Conservation (phyloP, 164 flowering plant genomes). For the Kalanchoe fedtschenkoi region DNA sequence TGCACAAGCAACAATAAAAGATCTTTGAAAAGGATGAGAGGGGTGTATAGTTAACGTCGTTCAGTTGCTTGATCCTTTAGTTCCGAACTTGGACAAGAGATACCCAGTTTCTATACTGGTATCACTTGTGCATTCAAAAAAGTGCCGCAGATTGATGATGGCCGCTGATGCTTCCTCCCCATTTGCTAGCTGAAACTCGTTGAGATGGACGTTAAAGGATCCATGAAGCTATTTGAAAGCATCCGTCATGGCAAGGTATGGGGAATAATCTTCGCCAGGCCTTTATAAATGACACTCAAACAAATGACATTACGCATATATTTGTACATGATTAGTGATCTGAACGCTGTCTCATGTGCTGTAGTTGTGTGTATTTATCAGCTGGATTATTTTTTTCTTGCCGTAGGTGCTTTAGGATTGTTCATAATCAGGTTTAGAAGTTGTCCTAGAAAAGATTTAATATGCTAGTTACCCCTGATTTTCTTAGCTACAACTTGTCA, state of each 20-base stretch:
- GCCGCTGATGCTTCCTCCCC: slow-evolving; percentile 52
- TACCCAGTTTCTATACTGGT: slow-evolving; percentile 47
- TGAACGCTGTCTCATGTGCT: background rate
- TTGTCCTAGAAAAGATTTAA: background rate
- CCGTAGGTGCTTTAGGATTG: background rate
- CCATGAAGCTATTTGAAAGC: slow-evolving; percentile 63
- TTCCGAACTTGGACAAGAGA: slow-evolving; percentile 50
- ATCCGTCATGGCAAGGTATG: slow-evolving; percentile 60
- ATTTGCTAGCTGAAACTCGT: slow-evolving; percentile 67
- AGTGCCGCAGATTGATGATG: slow-evolving; percentile 63
- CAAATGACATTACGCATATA: background rate
- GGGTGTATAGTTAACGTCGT: slow-evolving; percentile 45
- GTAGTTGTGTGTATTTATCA: background rate
- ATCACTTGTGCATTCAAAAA: slow-evolving; percentile 42
- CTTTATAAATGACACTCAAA: slow-evolving; percentile 16
- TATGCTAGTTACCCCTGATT: background rate
- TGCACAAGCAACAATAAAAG: slow-evolving; percentile 43
- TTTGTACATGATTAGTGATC: too few species aligned
- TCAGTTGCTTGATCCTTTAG: slow-evolving; percentile 59
- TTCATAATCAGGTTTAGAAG: background rate
- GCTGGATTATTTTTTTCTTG: background rate
- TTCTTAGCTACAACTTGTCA: background rate
- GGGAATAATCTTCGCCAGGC: slow-evolving; percentile 66
- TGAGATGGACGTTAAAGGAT: slow-evolving; percentile 68
- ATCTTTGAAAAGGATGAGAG: slow-evolving; percentile 60